phyloP scores from a whole-genome alignment of 768 basidiomycete species.

The Lentinula guzmanii region DNA sequence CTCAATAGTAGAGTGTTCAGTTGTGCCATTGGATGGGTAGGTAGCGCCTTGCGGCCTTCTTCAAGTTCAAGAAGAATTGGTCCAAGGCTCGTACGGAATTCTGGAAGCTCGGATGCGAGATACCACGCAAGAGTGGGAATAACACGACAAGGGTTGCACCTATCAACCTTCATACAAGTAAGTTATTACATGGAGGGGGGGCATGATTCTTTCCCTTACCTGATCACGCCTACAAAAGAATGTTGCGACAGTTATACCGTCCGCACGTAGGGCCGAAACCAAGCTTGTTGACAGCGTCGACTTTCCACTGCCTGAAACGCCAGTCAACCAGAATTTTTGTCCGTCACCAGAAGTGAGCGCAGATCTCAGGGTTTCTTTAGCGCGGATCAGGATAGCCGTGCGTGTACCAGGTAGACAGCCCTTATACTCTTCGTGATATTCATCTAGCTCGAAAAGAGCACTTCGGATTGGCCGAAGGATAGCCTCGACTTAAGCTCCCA shows the following conservation, averaged over 20 bases:
- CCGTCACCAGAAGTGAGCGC: not conserved
- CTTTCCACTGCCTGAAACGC: not conserved
- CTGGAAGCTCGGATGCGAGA: not conserved
- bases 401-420: not conserved
- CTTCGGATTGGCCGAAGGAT: not conserved
- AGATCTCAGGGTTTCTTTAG: not conserved
- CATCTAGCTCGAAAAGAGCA: not conserved
- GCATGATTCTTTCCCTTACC: not conserved
- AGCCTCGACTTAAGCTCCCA: not conserved
- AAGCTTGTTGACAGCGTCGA: not conserved
- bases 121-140: slow-evolving; percentile 1
- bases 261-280: not conserved
- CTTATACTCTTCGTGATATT: not conserved
- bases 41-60: not conserved
- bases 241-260: not conserved
- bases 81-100: not conserved
- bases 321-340: not conserved
- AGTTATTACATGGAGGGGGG: too few species aligned
- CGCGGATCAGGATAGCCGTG: not conserved
- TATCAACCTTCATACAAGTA: not conserved
- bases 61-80: not conserved
- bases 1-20: not conserved
- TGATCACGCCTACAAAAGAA: slow-evolving; percentile 3
- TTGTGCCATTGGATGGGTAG: not conserved
- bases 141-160: not conserved